Evolutionary conservation across 164 flowering plant genomes (phyloP).

Genomic region (Akebia trifoliata): DNA sequence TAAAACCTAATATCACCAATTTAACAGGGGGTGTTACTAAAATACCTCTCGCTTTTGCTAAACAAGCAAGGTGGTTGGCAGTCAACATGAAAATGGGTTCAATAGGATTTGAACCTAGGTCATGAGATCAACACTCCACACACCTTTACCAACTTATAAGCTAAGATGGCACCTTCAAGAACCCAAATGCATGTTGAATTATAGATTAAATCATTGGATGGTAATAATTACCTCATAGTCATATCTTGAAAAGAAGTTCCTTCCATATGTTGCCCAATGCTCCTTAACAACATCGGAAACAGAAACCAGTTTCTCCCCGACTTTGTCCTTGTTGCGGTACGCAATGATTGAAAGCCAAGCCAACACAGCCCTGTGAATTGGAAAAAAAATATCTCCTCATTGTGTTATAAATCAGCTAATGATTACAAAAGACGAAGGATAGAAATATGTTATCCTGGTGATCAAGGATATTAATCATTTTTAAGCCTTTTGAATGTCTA

Average conservation of each 20-base stretch:
- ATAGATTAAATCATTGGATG: neutral
- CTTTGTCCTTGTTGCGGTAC: slow-evolving; percentile 70
- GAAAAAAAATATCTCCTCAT: neutral
- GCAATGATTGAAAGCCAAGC: slow-evolving; percentile 99
- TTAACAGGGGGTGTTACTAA: too few relatives aligned
- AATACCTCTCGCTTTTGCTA: too few relatives aligned
- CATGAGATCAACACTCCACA: too few relatives aligned
- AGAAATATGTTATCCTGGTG: neutral
- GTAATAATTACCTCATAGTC: slow-evolving; percentile 80
- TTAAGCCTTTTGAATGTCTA: neutral
- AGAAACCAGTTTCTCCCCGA: slow-evolving; percentile 78
- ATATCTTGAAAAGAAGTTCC: slow-evolving; percentile 96
- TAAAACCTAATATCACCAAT: too few relatives aligned
- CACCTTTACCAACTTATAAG: too few relatives aligned
- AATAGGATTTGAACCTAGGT: too few relatives aligned
- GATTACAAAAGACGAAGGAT: neutral
- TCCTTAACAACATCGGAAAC: slow-evolving; percentile 84
- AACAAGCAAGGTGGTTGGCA: too few relatives aligned
- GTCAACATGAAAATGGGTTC: too few relatives aligned
- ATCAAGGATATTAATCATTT: neutral
- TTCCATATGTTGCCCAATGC: slow-evolving; percentile 94
- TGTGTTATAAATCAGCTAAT: neutral
- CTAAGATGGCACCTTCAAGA: too few relatives aligned
- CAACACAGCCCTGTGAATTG: slow-evolving; percentile 83
- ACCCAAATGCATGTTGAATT: neutral